Evolutionary conservation across 2,329 filamentous ascomycete species (phyloP).

Genomic region (Fusarium globosum): DNA sequence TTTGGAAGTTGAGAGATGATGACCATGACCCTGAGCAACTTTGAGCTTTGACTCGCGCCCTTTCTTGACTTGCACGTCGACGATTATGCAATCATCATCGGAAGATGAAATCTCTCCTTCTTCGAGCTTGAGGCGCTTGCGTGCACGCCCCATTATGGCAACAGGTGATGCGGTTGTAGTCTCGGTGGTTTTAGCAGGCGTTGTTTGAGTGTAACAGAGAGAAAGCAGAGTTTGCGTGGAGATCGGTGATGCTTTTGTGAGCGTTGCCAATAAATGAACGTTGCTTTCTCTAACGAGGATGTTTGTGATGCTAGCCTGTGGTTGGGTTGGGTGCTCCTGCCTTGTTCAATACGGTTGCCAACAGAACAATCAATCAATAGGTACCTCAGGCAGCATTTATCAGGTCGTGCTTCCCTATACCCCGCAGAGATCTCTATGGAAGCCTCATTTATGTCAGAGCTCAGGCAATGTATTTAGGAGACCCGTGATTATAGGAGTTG

Average conservation of each 20-base stretch:
- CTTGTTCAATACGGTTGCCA: too few relatives aligned
- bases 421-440: background rate
- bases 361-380: background rate
- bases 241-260: too few relatives aligned
- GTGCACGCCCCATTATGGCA: background rate
- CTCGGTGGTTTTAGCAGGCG: background rate
- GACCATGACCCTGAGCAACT: accelerated
- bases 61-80: background rate
- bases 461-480: background rate
- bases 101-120: background rate
- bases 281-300: background rate
- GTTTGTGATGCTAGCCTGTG: background rate
- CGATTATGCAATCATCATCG: accelerated
- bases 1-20: background rate
- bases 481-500: accelerated
- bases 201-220: too few relatives aligned
- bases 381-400: background rate
- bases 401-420: background rate
- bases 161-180: background rate
- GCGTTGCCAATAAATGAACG: background rate
- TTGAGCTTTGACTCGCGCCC: too few relatives aligned
- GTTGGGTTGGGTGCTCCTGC: too few relatives aligned
- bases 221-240: background rate
- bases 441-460: background rate
- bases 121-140: background rate